A percentile compares a stretch with the other conserved stretches of the same genome.
These are phyloP conservation scores for Exophiala sp. DNA, from an alignment of 2,329 filamentous ascomycete genomes.

Conservation along the genomic window DNA sequence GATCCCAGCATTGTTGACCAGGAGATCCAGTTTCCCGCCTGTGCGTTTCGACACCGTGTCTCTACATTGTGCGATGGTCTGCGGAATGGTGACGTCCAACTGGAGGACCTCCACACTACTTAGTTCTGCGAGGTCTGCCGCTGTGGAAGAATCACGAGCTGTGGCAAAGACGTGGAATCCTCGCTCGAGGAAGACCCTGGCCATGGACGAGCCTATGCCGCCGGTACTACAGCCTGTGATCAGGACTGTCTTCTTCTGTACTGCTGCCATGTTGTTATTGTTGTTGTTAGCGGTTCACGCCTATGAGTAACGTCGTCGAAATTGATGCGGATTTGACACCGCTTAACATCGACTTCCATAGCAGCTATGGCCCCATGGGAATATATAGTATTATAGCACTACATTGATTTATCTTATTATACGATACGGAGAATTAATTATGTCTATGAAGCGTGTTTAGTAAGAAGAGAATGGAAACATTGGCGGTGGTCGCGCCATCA, in stretches of 20 bases:
- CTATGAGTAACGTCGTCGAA: no score
- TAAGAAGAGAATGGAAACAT: no score
- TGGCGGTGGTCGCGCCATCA: no score
- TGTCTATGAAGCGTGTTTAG: no score
- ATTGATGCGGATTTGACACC: no score
- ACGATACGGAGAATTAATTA: no score
- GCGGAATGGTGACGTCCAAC: conserved; percentile 34
- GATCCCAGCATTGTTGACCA: conserved; percentile 26
- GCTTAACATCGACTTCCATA: no score
- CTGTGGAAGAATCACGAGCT: conserved; percentile 37
- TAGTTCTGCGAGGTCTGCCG: conserved; percentile 26
- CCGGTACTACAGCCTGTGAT: conserved; percentile 36
- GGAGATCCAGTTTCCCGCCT: conserved; percentile 14
- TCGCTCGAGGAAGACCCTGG: conserved; percentile 35
- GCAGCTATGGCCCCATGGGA: no score
- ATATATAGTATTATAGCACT: no score
- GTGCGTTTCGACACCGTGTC: conserved; percentile 13
- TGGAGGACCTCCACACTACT: conserved; percentile 29
- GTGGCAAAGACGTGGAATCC: conserved; percentile 42
- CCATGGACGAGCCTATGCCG: conserved; percentile 41
- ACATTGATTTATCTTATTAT: no score
- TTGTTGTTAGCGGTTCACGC: no score
- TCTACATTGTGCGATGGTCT: conserved; percentile 32
- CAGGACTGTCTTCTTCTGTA: conserved; percentile 4
- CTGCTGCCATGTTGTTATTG: no score